Evolutionary conservation across 2,329 filamentous ascomycete species (phyloP).

Genomic region (Coniosporium tulheliwenetii): DNA sequence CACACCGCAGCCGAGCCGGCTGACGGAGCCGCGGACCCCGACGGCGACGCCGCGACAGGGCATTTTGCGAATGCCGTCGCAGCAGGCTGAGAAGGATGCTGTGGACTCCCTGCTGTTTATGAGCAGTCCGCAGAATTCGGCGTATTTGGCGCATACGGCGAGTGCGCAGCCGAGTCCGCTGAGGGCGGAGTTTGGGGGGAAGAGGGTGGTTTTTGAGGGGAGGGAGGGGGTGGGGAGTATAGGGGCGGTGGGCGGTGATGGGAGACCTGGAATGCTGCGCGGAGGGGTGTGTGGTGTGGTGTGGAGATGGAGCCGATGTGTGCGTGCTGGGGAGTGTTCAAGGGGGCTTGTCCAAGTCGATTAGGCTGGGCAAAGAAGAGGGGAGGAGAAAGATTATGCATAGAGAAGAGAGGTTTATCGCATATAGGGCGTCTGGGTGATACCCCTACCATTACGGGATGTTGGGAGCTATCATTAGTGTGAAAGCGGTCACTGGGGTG

Average conservation of each 20-base stretch:
- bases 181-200: constrained; percentile 10
- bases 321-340: too few species aligned
- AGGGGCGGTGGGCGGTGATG: neutral
- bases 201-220: neutral
- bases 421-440: too few species aligned
- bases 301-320: too few species aligned
- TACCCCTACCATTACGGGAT: too few species aligned
- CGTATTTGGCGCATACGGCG: constrained; percentile 38
- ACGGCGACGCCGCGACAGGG: constrained; percentile 16
- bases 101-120: constrained; percentile 69
- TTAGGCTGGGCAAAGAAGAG: too few species aligned
- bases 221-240: neutral
- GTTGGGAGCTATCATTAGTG: too few species aligned
- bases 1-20: neutral
- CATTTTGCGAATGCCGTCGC: constrained; percentile 52
- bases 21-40: neutral
- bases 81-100: constrained; percentile 62
- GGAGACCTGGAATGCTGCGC: too few species aligned
- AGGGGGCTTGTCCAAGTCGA: too few species aligned
- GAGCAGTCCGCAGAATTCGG: constrained; percentile 61
- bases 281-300: too few species aligned
- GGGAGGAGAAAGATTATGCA: too few species aligned
- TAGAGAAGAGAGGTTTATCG: too few species aligned
- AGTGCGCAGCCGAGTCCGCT: constrained; percentile 14
- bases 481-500: too few species aligned